phyloP scores from a whole-genome alignment of 768 basidiomycete genomes.

The Podaxis sp. region DNA sequence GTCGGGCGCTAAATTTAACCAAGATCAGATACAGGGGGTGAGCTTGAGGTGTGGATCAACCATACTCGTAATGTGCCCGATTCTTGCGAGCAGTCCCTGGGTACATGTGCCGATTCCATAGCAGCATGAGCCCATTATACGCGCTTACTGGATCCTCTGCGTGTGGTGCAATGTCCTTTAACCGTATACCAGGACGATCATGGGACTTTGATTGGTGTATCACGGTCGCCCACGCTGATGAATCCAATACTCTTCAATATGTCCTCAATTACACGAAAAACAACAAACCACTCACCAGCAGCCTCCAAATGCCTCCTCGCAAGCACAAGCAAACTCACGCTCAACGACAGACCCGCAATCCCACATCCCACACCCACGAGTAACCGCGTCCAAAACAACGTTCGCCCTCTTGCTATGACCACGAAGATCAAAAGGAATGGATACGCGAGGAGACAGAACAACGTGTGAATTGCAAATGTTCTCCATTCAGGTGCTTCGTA shows the following conservation, averaged over 20 bases:
- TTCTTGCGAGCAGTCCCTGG: conserved; percentile 29
- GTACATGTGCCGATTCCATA: conserved; percentile 34
- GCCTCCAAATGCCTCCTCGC: conserved; percentile 33
- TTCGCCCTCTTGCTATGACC: conserved; percentile 24
- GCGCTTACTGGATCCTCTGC: conserved; percentile 29
- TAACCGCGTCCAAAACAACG: conserved; percentile 41
- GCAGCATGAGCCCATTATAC: conserved; percentile 27
- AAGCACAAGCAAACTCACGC: conserved; percentile 27
- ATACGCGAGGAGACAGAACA: conserved; percentile 31
- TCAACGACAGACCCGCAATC: conserved; percentile 29
- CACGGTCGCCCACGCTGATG: conserved; percentile 41
- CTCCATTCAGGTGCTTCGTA: conserved; percentile 36
- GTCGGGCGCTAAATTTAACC: conserved; percentile 27
- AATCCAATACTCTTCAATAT: background rate
- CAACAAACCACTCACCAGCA: conserved; percentile 27
- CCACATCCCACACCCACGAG: conserved; percentile 34
- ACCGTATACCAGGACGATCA: conserved; percentile 28
- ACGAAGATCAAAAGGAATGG: conserved; percentile 31
- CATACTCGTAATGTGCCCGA: conserved; percentile 36
- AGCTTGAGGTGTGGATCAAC: background rate
- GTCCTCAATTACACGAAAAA: background rate
- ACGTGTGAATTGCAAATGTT: conserved; percentile 26
- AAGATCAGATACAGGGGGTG: background rate
- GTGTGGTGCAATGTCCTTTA: conserved; percentile 35
- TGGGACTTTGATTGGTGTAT: conserved; percentile 36